Percentiles rank a stretch among this genome's conserved stretches.
phyloP scores from a whole-genome alignment of 805 yeast species.

The Starmerella vaccinii region DNA sequence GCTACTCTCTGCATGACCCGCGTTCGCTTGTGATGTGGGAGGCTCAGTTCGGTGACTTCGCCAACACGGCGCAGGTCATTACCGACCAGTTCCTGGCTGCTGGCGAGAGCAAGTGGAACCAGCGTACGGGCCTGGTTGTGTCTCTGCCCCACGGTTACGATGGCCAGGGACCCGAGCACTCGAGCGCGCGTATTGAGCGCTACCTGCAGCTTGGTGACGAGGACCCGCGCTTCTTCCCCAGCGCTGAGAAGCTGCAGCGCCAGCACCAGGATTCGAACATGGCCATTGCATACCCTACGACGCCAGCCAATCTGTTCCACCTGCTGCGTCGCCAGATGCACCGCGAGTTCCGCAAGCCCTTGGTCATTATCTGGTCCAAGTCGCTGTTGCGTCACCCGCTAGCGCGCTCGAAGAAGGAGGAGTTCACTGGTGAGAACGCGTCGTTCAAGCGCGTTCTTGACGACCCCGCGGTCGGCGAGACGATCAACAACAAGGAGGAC shows the following conservation, averaged over 20 bases:
- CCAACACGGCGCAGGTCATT: slow-evolving; percentile 97
- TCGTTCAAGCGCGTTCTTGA: slow-evolving; percentile 95
- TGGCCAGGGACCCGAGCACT: slow-evolving; percentile 99
- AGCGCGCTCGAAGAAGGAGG: slow-evolving; percentile 75
- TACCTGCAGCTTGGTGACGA: slow-evolving; percentile 92
- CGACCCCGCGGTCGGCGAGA: slow-evolving; percentile 74
- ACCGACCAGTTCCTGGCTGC: slow-evolving; percentile 93
- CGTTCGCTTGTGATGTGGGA: slow-evolving; percentile 98
- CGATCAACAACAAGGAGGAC: slow-evolving; percentile 66
- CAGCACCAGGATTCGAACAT: slow-evolving; percentile 98
- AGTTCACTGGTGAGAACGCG: slow-evolving; percentile 77
- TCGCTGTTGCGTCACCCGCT: slow-evolving; percentile 92
- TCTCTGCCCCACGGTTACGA: slow-evolving; percentile 99
- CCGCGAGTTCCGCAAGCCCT: slow-evolving; percentile 87
- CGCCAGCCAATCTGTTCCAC: slow-evolving; percentile 95
- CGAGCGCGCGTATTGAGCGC: slow-evolving; percentile 95
- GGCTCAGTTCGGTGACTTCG: slow-evolving; percentile 99
- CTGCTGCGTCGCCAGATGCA: slow-evolving; percentile 97
- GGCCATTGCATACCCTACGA: slow-evolving; percentile 96
- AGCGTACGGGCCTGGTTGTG: slow-evolving; percentile 90
- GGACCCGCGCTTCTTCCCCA: slow-evolving; percentile 90
- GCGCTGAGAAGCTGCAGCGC: slow-evolving; percentile 76
- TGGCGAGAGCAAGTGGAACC: slow-evolving; percentile 98
- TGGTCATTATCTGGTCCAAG: slow-evolving; percentile 81
- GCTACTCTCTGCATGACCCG: slow-evolving; percentile 95